These are phyloP conservation scores for Trichoderma gracile DNA, from an alignment of 2,329 filamentous ascomycete genomes.

Conservation along the genomic window DNA sequence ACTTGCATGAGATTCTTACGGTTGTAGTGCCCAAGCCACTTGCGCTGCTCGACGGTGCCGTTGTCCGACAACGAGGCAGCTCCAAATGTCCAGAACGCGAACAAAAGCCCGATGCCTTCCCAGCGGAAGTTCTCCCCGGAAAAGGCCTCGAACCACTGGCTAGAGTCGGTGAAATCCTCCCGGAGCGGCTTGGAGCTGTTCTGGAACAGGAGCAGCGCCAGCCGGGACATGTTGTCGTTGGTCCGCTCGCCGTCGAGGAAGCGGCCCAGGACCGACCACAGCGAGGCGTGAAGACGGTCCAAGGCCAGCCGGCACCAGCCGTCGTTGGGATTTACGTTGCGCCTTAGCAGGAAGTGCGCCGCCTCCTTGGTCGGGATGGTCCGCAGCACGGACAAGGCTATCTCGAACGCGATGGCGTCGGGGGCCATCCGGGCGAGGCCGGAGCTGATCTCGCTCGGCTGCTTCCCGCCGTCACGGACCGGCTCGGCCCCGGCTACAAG, in stretches of 20 bases:
- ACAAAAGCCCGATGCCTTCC: slow-evolving; percentile 47
- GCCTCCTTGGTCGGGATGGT: slow-evolving; percentile 1
- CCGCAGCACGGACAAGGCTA: neutral
- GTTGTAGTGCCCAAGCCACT: slow-evolving; percentile 9
- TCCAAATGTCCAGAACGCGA: slow-evolving; percentile 18
- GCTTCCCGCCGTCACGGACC: slow-evolving; percentile 1
- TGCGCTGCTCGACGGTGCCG: slow-evolving; percentile 3
- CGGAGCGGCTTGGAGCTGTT: slow-evolving; percentile 42
- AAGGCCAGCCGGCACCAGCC: slow-evolving; percentile 14
- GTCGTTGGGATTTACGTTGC: slow-evolving; percentile 8
- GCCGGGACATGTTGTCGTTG: slow-evolving; percentile 3
- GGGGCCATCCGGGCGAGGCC: neutral
- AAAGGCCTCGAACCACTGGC: slow-evolving; percentile 44
- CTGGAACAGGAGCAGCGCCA: slow-evolving; percentile 40
- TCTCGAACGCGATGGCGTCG: slow-evolving; percentile 6
- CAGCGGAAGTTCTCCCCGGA: slow-evolving; percentile 43
- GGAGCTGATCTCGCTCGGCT: neutral
- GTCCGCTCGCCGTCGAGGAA: slow-evolving; percentile 2
- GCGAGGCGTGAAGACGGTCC: slow-evolving; percentile 11
- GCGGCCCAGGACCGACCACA: slow-evolving; percentile 2
- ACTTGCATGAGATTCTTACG: slow-evolving; percentile 7
- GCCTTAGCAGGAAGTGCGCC: neutral
- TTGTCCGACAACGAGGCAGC: neutral
- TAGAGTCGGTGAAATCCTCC: slow-evolving; percentile 39
- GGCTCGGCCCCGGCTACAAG: neutral